Base-by-base conservation (phyloP, 2,329 filamentous ascomycete species). In the Ophiocordyceps robertsii region DNA sequence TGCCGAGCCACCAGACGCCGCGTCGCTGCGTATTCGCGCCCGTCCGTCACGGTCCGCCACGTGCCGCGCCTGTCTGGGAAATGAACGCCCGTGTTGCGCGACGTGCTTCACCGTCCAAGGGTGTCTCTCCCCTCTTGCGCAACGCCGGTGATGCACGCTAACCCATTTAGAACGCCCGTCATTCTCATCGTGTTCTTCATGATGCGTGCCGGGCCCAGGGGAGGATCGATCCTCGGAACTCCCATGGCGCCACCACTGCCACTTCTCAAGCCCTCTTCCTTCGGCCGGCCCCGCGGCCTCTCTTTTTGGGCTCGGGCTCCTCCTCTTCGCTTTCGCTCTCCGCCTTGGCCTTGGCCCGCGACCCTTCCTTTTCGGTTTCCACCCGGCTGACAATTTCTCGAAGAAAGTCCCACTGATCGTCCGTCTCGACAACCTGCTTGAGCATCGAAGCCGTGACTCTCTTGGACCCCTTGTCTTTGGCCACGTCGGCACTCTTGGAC, bases 331-430 rank as follows among this genome's bases (percentile, higher is more conserved):
- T 73, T 29, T 72, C 72, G 48, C 65, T 73, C 50, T 76, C 73
- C 2, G 59, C 61, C 55, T 74, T 73, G 41, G 59, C 62, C 43
- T 63, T 66, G 21, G 62, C 56, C 43, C 55, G 60, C 43, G 52
- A 52, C 5, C 60, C 59, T 46, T 64, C 61, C 56, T 75, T 75
- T 52, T 79, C 73, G 31, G 69, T 69, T 48, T 74, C 83, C 0
- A 95, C 82, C 58, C 90, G 90, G 53, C 80, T 74, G 41, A 95
- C 89, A 53, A 95, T 95, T 41, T 96, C 89, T 46, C 78, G 73
- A 47, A 98, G 65, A 54, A 96, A 98, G 64, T 98, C 92, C 67
- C 94, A 90, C 58, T 95, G 87, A 49, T 92, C 86, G 56, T 94
- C 86, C 24, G 80, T 82, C 59, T 84, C 77, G 35, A 98, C 82